These are phyloP conservation scores for Phytophthora sansomeana DNA, from an alignment of 352 stramenopile genomes.

Conservation along the genomic window DNA sequence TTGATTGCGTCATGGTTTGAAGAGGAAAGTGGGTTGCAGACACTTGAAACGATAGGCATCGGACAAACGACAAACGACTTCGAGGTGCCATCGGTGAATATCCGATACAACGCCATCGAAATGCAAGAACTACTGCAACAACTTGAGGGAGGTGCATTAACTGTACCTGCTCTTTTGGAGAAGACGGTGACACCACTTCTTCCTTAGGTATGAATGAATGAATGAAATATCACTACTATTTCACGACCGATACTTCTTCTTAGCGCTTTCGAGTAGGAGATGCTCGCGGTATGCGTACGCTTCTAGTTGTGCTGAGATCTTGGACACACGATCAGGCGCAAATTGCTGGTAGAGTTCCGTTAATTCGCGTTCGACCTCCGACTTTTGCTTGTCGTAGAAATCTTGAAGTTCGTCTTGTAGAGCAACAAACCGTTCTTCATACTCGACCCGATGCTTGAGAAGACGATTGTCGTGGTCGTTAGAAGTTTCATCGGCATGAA, in stretches of 20 bases:
- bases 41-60: conserved; percentile 21
- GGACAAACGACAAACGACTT: background rate
- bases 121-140: conserved; percentile 36
- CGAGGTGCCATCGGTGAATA: conserved; percentile 11
- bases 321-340: conserved; percentile 61
- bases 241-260: conserved; percentile 57
- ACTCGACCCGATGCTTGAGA: conserved; percentile 30
- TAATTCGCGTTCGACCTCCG: conserved; percentile 36
- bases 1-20: conserved; percentile 39
- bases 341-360: conserved; percentile 49
- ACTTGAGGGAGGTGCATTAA: conserved; percentile 27
- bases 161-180: conserved; percentile 20
- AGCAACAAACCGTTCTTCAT: conserved; percentile 41
- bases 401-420: conserved; percentile 33
- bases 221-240: background rate
- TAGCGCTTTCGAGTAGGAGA: conserved; percentile 46
- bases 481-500: conserved; percentile 24
- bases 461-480: conserved; percentile 9
- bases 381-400: conserved; percentile 42
- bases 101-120: conserved; percentile 19
- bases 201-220: conserved; percentile 8
- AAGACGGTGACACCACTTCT: conserved; percentile 21
- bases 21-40: conserved; percentile 25
- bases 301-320: conserved; percentile 57
- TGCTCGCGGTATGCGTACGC: conserved; percentile 62